These are phyloP conservation scores for Daldinia bambusicola DNA, from an alignment of 495 filamentous ascomycete genomes.

Conservation along the genomic window DNA sequence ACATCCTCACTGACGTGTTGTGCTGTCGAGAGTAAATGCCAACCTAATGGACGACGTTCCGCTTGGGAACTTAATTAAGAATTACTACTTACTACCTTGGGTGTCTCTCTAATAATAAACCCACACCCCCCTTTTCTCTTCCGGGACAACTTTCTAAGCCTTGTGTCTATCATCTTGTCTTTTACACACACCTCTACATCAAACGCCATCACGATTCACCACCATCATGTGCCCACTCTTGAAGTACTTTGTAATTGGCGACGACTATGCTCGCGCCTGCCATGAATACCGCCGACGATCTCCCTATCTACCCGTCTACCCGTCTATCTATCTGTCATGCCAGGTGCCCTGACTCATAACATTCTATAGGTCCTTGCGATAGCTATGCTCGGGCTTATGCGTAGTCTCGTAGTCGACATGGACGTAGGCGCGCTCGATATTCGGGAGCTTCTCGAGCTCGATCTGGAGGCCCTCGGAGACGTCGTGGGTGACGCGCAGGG, in stretches of 20 bases:
- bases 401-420: conserved; percentile 98
- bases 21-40: background rate
- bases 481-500: conserved; percentile 85
- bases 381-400: conserved; percentile 84
- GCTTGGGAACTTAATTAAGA: background rate
- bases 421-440: conserved; percentile 94
- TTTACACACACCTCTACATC: background rate
- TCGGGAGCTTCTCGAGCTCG: conserved; percentile 90
- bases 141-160: background rate
- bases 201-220: background rate
- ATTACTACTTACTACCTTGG: background rate
- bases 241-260: background rate
- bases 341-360: too few relatives aligned
- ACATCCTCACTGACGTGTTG: background rate
- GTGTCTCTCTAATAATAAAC: background rate
- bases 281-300: background rate
- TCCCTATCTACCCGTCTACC: background rate
- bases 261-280: background rate
- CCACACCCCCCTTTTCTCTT: background rate
- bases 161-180: background rate
- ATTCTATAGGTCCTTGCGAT: conserved; percentile 68
- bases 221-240: background rate
- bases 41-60: background rate
- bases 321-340: background rate
- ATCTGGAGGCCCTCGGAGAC: conserved; percentile 93